Base-by-base conservation (phyloP, 2,329 filamentous ascomycete genomes). In the Gaeumannomyces tritici region DNA sequence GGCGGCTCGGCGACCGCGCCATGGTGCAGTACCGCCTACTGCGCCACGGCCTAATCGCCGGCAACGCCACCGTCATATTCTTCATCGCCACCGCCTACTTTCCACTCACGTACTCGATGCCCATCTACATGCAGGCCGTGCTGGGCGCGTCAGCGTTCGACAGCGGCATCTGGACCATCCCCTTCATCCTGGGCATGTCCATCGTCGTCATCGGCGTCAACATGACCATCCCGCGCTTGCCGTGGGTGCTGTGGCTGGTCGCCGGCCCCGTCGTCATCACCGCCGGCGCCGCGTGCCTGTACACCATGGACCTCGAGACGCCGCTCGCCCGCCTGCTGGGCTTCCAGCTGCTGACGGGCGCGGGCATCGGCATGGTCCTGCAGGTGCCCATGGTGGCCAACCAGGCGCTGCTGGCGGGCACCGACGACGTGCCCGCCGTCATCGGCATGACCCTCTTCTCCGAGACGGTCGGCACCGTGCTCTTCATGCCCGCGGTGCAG, bases 401-500 rank as follows among this genome's bases (percentile, higher is more conserved):
- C 57, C 57, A 59, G 24, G 57, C 31, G 2, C 33, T 59, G 31
- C 31, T 59, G 5, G 33, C 33, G n/a, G 33, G 33, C 2, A 15
- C 57, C 3, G 57, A 24, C n/a, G 57, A 59, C 57, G 42, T 42
- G 57, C 31, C 57, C 18, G 12, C 57, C 12, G 57, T 59, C 21
- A 59, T 59, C 21, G 57, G 57, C 21, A 59, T 59, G 57, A 59
- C 57, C 3, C 57, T 59, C 33, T 59, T 59, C 57, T 59, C 35
- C 57, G 57, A 59, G 57, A 59, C 57, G 11, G 33, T 59, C 21
- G 57, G 57, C 29, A 59, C 31, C 24, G 57, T 59, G 15, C 33
- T 59, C 15, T 59, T 59, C 28, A 59, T 59, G 57, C 57, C 57
- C 21, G 57, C 57, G 21, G 57, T 42, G 33, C 57, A 59, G 33